Percentiles rank a stretch among this genome's conserved stretches.
These are phyloP conservation scores for Phytophthora macrochlamydospora DNA, from an alignment of 352 stramenopile species.

Conservation along the genomic window DNA sequence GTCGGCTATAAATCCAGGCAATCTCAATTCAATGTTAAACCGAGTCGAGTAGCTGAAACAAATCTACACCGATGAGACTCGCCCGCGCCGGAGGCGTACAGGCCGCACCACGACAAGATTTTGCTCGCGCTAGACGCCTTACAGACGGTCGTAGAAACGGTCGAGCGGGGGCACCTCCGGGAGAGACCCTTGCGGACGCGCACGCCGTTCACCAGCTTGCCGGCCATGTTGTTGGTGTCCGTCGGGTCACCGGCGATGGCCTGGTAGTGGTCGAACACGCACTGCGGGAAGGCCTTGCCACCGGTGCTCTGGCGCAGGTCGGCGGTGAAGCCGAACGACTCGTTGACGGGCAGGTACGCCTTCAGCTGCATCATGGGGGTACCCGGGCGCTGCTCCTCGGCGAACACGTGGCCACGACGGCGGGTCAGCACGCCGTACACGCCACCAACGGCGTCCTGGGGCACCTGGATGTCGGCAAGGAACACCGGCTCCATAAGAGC, in stretches of 20 bases:
- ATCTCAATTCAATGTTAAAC: slow-evolving; percentile 37
- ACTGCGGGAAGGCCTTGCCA: slow-evolving; percentile 99
- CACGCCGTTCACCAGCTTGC: slow-evolving; percentile 94
- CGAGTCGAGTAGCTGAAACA: slow-evolving; percentile 27
- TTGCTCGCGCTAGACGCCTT: slow-evolving; percentile 64
- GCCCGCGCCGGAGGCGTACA: slow-evolving; percentile 19
- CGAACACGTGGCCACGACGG: slow-evolving; percentile 99
- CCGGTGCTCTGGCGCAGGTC: slow-evolving; percentile 98
- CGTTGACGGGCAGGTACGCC: slow-evolving; percentile 99
- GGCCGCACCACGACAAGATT: slow-evolving; percentile 33
- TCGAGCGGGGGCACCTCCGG: slow-evolving; percentile 97
- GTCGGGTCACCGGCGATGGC: slow-evolving; percentile 94
- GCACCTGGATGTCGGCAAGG: slow-evolving; percentile 98
- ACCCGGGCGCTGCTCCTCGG: slow-evolving; percentile 97
- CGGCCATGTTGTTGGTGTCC: slow-evolving; percentile 92
- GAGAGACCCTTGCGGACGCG: slow-evolving; percentile 98
- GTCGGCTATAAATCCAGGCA: slow-evolving; percentile 36
- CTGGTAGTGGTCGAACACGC: slow-evolving; percentile 99
- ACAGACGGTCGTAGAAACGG: slow-evolving; percentile 99
- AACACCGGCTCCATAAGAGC: slow-evolving; percentile 99
- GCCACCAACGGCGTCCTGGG: slow-evolving; percentile 98
- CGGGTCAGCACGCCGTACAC: slow-evolving; percentile 99
- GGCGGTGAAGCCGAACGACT: slow-evolving; percentile 99
- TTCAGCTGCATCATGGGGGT: slow-evolving; percentile 99
- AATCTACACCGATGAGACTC: slow-evolving; percentile 33